Evolutionary conservation across 2,329 filamentous ascomycete genomes (phyloP), one percentile per base, ranked within the genome.

Genomic region (Verticillium albo-atrum): DNA sequence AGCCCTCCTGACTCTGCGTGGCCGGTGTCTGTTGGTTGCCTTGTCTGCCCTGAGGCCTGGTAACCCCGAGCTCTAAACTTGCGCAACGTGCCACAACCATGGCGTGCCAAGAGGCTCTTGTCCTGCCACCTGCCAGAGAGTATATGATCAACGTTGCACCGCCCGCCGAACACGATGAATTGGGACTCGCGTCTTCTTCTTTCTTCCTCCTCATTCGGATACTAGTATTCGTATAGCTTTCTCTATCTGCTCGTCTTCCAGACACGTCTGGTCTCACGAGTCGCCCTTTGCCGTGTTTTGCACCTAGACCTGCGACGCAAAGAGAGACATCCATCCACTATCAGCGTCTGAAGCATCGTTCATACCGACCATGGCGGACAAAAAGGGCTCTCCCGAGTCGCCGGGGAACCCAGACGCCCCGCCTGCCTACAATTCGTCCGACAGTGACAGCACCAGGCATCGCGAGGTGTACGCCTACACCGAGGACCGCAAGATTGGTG

Each of bases 401-500:
- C 20, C 42, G 42, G 42, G 42, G 42, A n/a, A 3, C 9, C 17
- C 7, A n/a, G 9, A n/a, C 4, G 5, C n/a, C 20, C 42, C 42
- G 42, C 42, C 42, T 12, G 42, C 20, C n/a, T 47, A 47, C 42
- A 25, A 47, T 10, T 25, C 42, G 5, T 23, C n/a, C 42, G 42
- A 47, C 7, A 47, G n/a, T 23, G 42, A 23, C 42, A 47, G 42
- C 42, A 47, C 42, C 9, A 47, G 42, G 20, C 42, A 47, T 12
- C 42, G 42, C 20, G 42, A 47, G 20, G 42, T 47, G 17, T 47
- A 47, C 20, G 42, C 42, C 20, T 47, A 47, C 20, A 47, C 42
- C 0, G 78, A 80, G 2, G 73, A 74, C 55, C 70, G 77, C 9
- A 82, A 83, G 68, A 79, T 85, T 23, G 82, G 82, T 0, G 70